A percentile compares a stretch with the other conserved stretches of the same genome.
phyloP scores from a whole-genome alignment of 306 rosid species.

The Prunus dulcis region DNA sequence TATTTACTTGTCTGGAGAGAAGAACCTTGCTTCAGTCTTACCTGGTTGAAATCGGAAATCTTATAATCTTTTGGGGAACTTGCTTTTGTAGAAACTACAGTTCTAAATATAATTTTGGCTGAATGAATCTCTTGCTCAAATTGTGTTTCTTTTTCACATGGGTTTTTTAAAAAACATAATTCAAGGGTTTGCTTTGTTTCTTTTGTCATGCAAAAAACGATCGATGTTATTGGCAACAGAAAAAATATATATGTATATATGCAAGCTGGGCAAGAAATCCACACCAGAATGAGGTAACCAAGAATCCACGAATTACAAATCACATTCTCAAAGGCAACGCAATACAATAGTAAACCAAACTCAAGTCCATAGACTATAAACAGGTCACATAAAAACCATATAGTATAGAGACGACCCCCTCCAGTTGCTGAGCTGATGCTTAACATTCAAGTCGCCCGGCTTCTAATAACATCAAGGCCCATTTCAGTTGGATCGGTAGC shows the following conservation, averaged over 20 bases:
- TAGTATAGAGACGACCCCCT: slow-evolving; percentile 8
- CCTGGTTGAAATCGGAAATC: neutral
- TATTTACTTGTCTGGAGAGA: slow-evolving; percentile 42
- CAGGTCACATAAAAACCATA: slow-evolving; percentile 25
- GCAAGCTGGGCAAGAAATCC: neutral
- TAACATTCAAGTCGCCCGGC: slow-evolving; percentile 34
- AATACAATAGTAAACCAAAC: slow-evolving; percentile 21
- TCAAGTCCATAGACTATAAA: slow-evolving; percentile 26
- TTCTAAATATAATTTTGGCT: neutral
- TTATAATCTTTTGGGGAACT: neutral
- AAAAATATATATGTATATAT: neutral
- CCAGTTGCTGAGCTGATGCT: slow-evolving; percentile 9
- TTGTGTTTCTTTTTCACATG: too few species aligned
- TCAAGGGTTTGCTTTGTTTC: too few species aligned
- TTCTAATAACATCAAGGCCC: slow-evolving; percentile 46
- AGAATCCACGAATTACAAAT: slow-evolving; percentile 30
- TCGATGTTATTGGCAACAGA: neutral
- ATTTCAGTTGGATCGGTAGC: slow-evolving; percentile 55
- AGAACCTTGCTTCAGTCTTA: slow-evolving; percentile 1
- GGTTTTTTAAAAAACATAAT: too few species aligned
- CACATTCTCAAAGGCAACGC: slow-evolving; percentile 11
- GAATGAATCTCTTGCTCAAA: neutral
- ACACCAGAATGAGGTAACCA: slow-evolving; percentile 24
- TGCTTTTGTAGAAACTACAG: neutral
- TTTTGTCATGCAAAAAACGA: too few species aligned